A percentile compares a stretch with the other conserved stretches of the same genome.
phyloP scores from a whole-genome alignment of 805 yeast species.

The Candida piceae region DNA sequence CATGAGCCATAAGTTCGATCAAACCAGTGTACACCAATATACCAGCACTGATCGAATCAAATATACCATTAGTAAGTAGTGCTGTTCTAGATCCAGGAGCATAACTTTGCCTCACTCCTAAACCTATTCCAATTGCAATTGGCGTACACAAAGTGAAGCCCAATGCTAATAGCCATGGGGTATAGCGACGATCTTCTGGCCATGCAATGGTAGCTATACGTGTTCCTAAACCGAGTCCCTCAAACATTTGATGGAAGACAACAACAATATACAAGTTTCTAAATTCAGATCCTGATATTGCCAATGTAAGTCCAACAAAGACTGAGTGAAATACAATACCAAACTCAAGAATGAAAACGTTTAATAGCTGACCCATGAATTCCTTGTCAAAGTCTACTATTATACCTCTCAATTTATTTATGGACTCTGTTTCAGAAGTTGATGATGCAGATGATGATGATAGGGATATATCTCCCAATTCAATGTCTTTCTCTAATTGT shows the following conservation, averaged over 20 bases:
- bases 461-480: slow-evolving; percentile 9
- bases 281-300: slow-evolving; percentile 76
- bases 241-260: slow-evolving; percentile 76
- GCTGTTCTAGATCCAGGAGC: slow-evolving; percentile 54
- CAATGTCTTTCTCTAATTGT: slow-evolving; percentile 22
- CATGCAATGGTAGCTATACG: slow-evolving; percentile 56
- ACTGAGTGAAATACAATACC: slow-evolving; percentile 83
- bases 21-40: slow-evolving; percentile 71
- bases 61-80: slow-evolving; percentile 62
- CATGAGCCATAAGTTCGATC: slow-evolving; percentile 77
- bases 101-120: slow-evolving; percentile 64
- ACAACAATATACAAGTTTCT: slow-evolving; percentile 63
- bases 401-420: slow-evolving; percentile 33
- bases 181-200: slow-evolving; percentile 37
- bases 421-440: no score
- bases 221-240: slow-evolving; percentile 81
- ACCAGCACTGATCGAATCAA: slow-evolving; percentile 76
- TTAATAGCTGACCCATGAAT: slow-evolving; percentile 51
- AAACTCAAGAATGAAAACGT: slow-evolving; percentile 61
- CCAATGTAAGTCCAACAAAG: slow-evolving; percentile 72
- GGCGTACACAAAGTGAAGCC: slow-evolving; percentile 62
- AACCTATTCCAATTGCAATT: slow-evolving; percentile 70
- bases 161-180: slow-evolving; percentile 55
- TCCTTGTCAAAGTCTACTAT: slow-evolving; percentile 7
- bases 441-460: neutral